A percentile compares a stretch with the other conserved stretches of the same genome.
Evolutionary conservation across 805 yeast genomes (phyloP).

Genomic region (Cyberlindnera americana): DNA sequence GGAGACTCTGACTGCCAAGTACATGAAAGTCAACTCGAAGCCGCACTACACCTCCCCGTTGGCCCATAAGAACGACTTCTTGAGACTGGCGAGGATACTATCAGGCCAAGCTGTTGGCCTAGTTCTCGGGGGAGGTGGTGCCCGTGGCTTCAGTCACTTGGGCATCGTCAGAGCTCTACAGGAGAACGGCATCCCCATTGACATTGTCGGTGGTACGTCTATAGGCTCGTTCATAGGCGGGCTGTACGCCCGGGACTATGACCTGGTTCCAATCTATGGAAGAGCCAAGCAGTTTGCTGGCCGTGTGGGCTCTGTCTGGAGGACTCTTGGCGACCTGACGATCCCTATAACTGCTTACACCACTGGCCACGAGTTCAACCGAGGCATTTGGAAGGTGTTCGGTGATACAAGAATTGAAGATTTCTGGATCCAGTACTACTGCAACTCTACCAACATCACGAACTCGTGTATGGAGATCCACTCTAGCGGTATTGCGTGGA

Average conservation of each 20-base stretch:
- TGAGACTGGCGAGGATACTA: conserved; percentile 81
- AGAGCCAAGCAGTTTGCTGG: conserved; percentile 82
- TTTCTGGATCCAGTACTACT: conserved; percentile 86
- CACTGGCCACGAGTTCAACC: conserved; percentile 94
- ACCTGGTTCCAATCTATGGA: conserved; percentile 86
- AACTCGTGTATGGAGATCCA: conserved; percentile 95
- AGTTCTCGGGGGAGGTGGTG: conserved; percentile 97
- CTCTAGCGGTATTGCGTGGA: conserved; percentile 90
- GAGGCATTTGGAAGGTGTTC: conserved; percentile 96
- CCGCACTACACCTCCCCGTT: conserved; percentile 29
- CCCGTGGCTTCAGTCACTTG: conserved; percentile 88
- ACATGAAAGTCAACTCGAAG: conserved; percentile 14
- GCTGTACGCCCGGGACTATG: conserved; percentile 87
- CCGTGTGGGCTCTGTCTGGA: conserved; percentile 81
- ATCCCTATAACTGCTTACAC: conserved; percentile 93
- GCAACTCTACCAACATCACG: conserved; percentile 93
- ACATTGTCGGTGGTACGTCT: conserved; percentile 92
- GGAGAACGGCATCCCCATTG: conserved; percentile 90
- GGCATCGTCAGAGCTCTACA: conserved; percentile 91
- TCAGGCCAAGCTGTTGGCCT: conserved; percentile 94
- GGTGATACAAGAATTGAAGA: conserved; percentile 93
- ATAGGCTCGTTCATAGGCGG: conserved; percentile 97
- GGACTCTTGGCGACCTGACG: conserved; percentile 78
- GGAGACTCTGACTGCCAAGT: conserved; percentile 34
- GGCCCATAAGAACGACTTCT: conserved; percentile 80